Percentiles rank a stretch among this genome's conserved stretches.
Conservation (phyloP, 83 land plant genomes). For the Diphasiastrum complanatum region DNA sequence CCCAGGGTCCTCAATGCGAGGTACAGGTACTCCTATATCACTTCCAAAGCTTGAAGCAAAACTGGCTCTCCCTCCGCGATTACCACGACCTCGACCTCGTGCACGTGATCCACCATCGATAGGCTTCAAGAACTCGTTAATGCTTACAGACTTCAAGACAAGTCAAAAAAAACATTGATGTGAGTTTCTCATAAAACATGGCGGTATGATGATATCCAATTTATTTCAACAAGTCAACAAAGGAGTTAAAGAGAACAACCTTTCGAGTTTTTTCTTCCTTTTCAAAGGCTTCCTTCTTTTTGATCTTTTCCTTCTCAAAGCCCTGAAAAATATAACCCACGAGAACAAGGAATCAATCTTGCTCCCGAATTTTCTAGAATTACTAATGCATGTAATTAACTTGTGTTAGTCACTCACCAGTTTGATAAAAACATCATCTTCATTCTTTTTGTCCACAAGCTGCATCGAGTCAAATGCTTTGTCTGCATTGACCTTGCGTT, state of each 20-base stretch:
- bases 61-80: too few species aligned
- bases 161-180: not conserved
- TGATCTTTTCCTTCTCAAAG: constrained; percentile 26
- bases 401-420: constrained; percentile 16
- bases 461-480: constrained; percentile 30
- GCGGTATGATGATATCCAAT: too few species aligned
- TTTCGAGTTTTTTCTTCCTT: constrained; percentile 24
- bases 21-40: constrained; percentile 5
- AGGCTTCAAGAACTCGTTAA: constrained; percentile 29
- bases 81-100: constrained; percentile 13
- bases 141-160: constrained; percentile 23
- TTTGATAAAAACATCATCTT: constrained; percentile 25
- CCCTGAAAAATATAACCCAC: constrained; percentile 6
- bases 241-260: not conserved
- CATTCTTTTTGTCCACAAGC: constrained; percentile 27
- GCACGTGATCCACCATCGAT: constrained; percentile 23
- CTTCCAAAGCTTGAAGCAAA: constrained; percentile 2
- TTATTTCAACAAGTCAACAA: not conserved
- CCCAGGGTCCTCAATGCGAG: constrained; percentile 26
- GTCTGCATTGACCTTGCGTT: constrained; percentile 28
- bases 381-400: not conserved
- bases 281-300: constrained; percentile 23
- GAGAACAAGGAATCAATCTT: not conserved
- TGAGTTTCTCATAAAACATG: too few species aligned
- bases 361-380: not conserved